Conservation (phyloP, 768 basidiomycete genomes). For the Atractiella rhizophila region DNA sequence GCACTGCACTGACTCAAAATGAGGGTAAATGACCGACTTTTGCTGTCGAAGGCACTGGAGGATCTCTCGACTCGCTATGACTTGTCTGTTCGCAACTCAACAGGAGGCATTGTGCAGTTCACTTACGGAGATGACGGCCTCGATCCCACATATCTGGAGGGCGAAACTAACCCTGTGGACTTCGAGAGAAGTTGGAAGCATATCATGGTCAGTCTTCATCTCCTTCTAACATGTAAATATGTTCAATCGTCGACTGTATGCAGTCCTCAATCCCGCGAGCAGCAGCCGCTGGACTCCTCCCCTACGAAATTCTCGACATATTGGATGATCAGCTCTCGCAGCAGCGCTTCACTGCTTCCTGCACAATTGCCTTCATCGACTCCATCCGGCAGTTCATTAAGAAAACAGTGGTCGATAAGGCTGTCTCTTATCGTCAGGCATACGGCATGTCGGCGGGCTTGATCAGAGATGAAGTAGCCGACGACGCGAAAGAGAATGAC, state of each 20-base stretch:
- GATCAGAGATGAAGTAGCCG: slow-evolving; percentile 48
- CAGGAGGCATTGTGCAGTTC: slow-evolving; percentile 89
- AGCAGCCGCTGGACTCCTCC: slow-evolving; percentile 40
- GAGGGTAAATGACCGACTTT: neutral
- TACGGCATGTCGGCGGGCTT: slow-evolving; percentile 66
- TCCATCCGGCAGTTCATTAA: slow-evolving; percentile 45
- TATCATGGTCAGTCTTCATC: slow-evolving; percentile 30
- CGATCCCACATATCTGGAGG: slow-evolving; percentile 87
- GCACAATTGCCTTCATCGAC: slow-evolving; percentile 41
- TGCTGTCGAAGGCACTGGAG: slow-evolving; percentile 40
- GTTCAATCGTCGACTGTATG: neutral
- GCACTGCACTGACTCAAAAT: neutral
- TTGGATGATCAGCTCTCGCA: slow-evolving; percentile 24
- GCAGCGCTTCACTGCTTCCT: slow-evolving; percentile 38
- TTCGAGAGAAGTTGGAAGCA: slow-evolving; percentile 67
- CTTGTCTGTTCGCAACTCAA: slow-evolving; percentile 75
- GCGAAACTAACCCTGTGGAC: slow-evolving; percentile 80
- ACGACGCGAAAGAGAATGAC: slow-evolving; percentile 46
- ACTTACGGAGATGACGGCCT: slow-evolving; percentile 88
- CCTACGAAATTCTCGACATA: slow-evolving; percentile 59
- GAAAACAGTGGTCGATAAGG: slow-evolving; percentile 36
- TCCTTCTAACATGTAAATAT: neutral
- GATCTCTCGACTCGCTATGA: slow-evolving; percentile 93
- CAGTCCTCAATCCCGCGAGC: slow-evolving; percentile 37
- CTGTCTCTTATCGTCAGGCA: slow-evolving; percentile 40